A percentile compares a stretch with the other conserved stretches of the same genome.
Conservation (phyloP, 192 early-diverging fungal genomes). For the Piromyces finnis region DNA sequence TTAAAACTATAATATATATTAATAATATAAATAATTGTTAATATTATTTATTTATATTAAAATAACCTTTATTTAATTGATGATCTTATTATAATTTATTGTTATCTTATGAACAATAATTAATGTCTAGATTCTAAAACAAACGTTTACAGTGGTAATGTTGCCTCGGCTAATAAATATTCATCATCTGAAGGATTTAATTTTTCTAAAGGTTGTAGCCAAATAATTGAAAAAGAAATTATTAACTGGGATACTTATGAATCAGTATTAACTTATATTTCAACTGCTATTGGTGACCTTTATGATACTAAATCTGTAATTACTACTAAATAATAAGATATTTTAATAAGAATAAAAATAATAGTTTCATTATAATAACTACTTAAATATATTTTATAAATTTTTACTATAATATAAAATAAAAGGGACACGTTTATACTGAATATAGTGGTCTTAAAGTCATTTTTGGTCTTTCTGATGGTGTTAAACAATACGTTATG, state of each 20-base stretch:
- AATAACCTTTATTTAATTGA: too few relatives aligned
- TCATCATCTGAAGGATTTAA: neutral
- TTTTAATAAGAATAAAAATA: too few relatives aligned
- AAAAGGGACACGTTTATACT: neutral
- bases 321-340: neutral
- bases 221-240: neutral
- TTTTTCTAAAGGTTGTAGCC: neutral
- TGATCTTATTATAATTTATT: too few relatives aligned
- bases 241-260: neutral
- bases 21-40: too few relatives aligned
- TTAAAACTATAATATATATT: too few relatives aligned
- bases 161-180: neutral
- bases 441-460: neutral
- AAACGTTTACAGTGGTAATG: neutral
- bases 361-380: too few relatives aligned
- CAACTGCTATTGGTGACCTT: neutral
- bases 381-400: too few relatives aligned
- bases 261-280: neutral
- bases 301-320: neutral
- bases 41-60: too few relatives aligned
- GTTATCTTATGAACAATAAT: too few relatives aligned
- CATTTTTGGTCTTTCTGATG: neutral
- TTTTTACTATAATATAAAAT: too few relatives aligned
- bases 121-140: neutral
- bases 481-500: neutral